phyloP scores from a whole-genome alignment of 2,329 filamentous ascomycete species.

The Neocatenulostroma microsporum region DNA sequence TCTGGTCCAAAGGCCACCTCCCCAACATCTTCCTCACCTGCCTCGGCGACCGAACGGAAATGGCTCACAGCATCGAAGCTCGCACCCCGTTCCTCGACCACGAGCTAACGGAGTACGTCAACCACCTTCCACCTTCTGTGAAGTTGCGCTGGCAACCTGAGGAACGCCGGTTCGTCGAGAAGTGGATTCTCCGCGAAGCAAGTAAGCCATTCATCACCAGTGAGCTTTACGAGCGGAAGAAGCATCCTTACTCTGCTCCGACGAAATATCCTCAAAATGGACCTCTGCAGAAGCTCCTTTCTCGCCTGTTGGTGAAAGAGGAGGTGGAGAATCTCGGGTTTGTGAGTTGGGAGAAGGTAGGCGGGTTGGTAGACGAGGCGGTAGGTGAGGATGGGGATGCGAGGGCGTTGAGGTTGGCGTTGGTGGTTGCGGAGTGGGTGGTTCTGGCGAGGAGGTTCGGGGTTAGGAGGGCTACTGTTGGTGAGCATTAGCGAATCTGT shows the following conservation, averaged over 20 bases:
- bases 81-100: conserved; percentile 37
- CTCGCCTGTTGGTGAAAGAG: conserved; percentile 15
- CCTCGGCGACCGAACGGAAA: conserved; percentile 41
- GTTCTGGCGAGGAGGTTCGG: conserved; percentile 39
- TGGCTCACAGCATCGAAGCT: conserved; percentile 37
- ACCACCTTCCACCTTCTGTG: conserved; percentile 27
- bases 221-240: conserved; percentile 20
- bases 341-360: conserved; percentile 28
- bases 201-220: conserved; percentile 19
- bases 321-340: conserved; percentile 24
- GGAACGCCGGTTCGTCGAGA: conserved; percentile 13
- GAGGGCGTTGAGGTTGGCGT: conserved; percentile 31
- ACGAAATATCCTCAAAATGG: conserved; percentile 14
- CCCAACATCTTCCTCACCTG: conserved; percentile 36
- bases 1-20: conserved; percentile 32
- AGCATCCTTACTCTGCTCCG: conserved; percentile 21
- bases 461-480: conserved; percentile 25
- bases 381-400: conserved; percentile 31
- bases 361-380: conserved; percentile 31
- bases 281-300: conserved; percentile 15
- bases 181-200: conserved; percentile 22
- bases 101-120: conserved; percentile 33
- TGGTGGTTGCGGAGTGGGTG: conserved; percentile 39
- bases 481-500: too few relatives aligned
- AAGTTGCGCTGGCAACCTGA: conserved; percentile 16